These are phyloP conservation scores for Holtermannia corniformis DNA, from an alignment of 768 basidiomycete genomes.

Conservation along the genomic window DNA sequence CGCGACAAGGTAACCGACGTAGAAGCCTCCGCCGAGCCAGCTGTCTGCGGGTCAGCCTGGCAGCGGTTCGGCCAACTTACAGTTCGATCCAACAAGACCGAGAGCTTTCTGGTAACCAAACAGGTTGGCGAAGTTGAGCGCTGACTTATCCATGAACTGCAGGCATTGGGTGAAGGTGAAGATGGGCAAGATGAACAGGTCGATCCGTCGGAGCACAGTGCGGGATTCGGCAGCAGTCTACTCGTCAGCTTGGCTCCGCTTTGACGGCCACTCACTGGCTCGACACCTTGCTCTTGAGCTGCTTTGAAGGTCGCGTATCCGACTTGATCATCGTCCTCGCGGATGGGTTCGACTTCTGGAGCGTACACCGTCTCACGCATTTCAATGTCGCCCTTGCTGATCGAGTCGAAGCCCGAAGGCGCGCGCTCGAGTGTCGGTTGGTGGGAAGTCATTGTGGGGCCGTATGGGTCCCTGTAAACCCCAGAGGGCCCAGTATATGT, in stretches of 20 bases:
- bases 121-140: slow-evolving; percentile 40
- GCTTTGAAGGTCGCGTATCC: slow-evolving; percentile 6
- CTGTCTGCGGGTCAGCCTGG: background rate
- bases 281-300: slow-evolving; percentile 2
- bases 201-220: slow-evolving; percentile 19
- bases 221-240: no score
- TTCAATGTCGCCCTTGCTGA: no score
- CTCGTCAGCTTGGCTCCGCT: no score
- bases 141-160: slow-evolving; percentile 40
- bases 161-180: slow-evolving; percentile 39
- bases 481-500: no score
- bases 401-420: no score
- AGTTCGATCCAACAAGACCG: slow-evolving; percentile 9
- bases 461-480: no score
- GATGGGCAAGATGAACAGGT: slow-evolving; percentile 26
- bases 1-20: slow-evolving; percentile 3
- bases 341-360: no score
- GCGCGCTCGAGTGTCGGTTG: no score
- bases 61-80: slow-evolving; percentile 7
- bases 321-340: no score
- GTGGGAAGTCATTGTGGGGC: no score
- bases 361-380: no score
- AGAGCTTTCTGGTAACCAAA: slow-evolving; percentile 26
- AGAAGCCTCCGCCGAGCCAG: slow-evolving; percentile 3
- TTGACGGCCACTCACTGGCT: slow-evolving; percentile 2